phyloP scores from a whole-genome alignment of 306 rosid genomes.

The Cicer chorassanicum region DNA sequence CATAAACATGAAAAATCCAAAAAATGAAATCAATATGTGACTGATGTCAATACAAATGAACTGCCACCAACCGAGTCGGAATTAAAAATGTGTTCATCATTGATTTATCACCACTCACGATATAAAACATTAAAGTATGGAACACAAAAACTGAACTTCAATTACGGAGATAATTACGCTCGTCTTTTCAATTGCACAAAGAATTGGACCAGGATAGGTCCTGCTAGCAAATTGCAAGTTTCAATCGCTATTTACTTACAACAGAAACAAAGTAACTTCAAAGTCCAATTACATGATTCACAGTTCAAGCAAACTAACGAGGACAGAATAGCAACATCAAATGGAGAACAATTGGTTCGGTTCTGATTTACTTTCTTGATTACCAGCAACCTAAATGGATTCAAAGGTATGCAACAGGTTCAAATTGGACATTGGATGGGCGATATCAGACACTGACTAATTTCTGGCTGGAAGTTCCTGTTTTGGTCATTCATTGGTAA shows the following conservation, averaged over 20 bases:
- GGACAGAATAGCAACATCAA: constrained; percentile 3
- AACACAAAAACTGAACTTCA: neutral
- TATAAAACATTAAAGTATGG: neutral
- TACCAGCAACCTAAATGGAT: neutral
- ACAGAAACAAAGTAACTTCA: neutral
- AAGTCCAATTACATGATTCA: neutral
- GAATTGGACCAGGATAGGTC: neutral
- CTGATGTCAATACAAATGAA: neutral
- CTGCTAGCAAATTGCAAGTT: constrained; percentile 11
- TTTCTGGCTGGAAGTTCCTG: neutral
- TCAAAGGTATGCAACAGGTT: neutral
- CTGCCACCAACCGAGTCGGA: neutral
- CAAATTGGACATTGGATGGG: neutral
- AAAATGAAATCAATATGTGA: neutral
- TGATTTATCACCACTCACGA: neutral
- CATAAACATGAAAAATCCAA: neutral
- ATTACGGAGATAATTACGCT: neutral
- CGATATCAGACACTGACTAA: neutral
- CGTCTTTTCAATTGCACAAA: neutral
- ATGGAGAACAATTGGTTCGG: neutral
- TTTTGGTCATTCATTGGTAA: neutral
- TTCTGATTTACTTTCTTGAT: constrained; percentile 1
- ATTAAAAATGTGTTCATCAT: neutral
- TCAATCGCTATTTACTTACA: neutral
- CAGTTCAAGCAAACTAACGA: constrained; percentile 24